Evolutionary conservation across 805 yeast species (phyloP), one percentile per base, ranked within the genome.

Genomic region (Candida nonsorbophila): DNA sequence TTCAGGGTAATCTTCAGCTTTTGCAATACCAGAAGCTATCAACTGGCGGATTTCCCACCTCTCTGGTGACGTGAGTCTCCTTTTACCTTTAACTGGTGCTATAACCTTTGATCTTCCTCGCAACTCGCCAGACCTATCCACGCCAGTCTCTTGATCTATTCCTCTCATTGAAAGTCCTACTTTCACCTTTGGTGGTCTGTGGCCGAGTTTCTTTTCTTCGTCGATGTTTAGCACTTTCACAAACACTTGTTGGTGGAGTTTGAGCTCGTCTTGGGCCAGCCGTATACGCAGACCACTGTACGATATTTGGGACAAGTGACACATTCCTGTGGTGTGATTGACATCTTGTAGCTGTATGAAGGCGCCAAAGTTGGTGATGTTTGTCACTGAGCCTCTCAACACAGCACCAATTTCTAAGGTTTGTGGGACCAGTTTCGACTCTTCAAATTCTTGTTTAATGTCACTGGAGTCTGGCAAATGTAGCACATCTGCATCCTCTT

Each of bases 41-140:
- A 88, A 58, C 48, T 88, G 96, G 19, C 83, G 66, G 29, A 84
- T 68, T 48, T 90, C 97, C 95, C 96, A 88, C 32, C 86, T 57
- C 53, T 88, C 97, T 0, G 94, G 94, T 0, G 94, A 82, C 0
- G 94, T 80, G 20, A 80, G 51, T 29, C 84, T 66, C 36, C 67
- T 33, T 25, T 49, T 52, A 57, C 37, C 54, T 61, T 20, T 24
- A 19, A 29, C 32, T 22, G 26, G 43, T 47, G 38, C 29, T 38
- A 13, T 40, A 33, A 22, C 39, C 26, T 16, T 27, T 16, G 7
- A 14, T 22, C 49, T 21, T 11, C 21, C 20, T 22, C 32, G 18
- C 9, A 31, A 28, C 21, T 53, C 62, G 9, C 40, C 49, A 21
- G 44, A 33, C 22, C 41, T 39, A 28, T 60, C 66, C 5, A 51